Conservation (phyloP, 495 filamentous ascomycete species). For the Xylaria longipes region DNA sequence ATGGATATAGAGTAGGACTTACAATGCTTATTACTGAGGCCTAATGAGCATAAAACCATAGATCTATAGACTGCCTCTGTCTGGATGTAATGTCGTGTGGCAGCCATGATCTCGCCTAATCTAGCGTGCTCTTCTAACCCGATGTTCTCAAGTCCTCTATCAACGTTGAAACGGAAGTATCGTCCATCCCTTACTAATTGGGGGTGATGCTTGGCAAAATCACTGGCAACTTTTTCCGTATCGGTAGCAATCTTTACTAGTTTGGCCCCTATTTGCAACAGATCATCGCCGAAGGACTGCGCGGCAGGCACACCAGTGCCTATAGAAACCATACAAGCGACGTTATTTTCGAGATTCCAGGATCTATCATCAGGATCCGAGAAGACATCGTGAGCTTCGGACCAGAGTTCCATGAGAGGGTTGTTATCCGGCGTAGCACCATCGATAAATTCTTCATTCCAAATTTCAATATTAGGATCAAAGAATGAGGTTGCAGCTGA, state of each 20-base stretch:
- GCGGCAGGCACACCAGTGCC: background rate
- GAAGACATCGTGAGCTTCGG: no score
- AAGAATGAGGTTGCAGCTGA: slow-evolving; percentile 31
- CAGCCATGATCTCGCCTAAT: no score
- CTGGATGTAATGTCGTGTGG: no score
- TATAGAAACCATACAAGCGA: background rate
- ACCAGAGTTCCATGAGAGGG: no score
- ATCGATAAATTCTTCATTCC: no score
- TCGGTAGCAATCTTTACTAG: background rate
- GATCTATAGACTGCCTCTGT: no score
- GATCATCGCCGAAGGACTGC: background rate
- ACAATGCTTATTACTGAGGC: no score
- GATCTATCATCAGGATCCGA: no score
- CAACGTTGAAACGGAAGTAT: background rate
- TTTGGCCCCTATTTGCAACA: background rate
- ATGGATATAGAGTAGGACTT: no score
- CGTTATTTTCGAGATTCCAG: background rate
- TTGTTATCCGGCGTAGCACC: background rate
- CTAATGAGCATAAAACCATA: no score
- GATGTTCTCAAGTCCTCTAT: background rate
- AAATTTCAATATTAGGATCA: no score
- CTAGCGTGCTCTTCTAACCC: background rate
- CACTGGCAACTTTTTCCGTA: background rate
- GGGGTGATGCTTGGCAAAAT: background rate
- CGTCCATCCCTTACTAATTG: background rate